Conservation (phyloP, 1,139 yeast genomes). For the Schizosaccharomyces versatilis region DNA sequence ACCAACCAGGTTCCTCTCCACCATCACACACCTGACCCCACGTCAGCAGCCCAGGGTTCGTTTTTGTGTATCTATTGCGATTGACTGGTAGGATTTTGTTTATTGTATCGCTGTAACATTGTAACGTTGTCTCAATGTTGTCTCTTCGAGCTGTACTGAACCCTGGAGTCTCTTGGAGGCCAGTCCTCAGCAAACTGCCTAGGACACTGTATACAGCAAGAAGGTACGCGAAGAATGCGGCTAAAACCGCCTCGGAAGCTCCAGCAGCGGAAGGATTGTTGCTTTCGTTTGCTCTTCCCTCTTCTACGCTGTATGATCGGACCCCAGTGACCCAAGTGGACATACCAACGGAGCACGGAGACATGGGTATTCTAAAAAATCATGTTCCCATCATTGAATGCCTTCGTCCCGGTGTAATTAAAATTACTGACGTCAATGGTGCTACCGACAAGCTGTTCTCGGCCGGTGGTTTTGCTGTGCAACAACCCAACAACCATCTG, state of each 20-base stretch:
- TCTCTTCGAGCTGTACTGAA: too few species aligned
- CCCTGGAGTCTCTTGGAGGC: too few species aligned
- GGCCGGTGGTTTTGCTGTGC: slow-evolving; percentile 93
- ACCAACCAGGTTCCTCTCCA: too few species aligned
- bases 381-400: slow-evolving; percentile 97
- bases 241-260: slow-evolving; percentile 17
- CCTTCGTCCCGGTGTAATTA: slow-evolving; percentile 88
- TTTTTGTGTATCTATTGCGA: too few species aligned
- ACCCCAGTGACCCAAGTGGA: slow-evolving; percentile 42
- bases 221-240: too few species aligned
- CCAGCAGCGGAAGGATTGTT: slow-evolving; percentile 55
- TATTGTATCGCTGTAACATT: too few species aligned
- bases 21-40: too few species aligned
- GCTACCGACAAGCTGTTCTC: slow-evolving; percentile 36
- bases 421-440: slow-evolving; percentile 63
- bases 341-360: slow-evolving; percentile 89
- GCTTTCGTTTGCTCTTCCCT: slow-evolving; percentile 80
- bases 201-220: too few species aligned
- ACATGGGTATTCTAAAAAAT: slow-evolving; percentile 89
- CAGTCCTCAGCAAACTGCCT: too few species aligned
- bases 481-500: slow-evolving; percentile 81
- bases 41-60: too few species aligned
- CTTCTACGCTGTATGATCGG: slow-evolving; percentile 16
- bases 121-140: too few species aligned
- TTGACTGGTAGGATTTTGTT: too few species aligned